A percentile compares a stretch with the other conserved stretches of the same genome.
phyloP scores from a whole-genome alignment of 331 rosid species.

The Arachis monticola region DNA sequence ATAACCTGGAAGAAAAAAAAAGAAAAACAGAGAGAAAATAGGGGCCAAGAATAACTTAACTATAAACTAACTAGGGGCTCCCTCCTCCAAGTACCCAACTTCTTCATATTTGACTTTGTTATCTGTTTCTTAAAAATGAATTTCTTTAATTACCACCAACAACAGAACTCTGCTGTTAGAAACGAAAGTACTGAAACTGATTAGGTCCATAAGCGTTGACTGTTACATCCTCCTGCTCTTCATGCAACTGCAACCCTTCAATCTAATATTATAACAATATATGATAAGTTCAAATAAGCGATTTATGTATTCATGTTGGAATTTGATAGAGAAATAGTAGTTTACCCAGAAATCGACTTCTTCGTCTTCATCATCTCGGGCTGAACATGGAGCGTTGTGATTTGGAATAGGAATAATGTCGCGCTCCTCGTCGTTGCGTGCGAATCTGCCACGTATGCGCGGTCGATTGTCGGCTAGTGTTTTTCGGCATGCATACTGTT shows the following conservation, averaged over 20 bases:
- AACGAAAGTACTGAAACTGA: slow-evolving; percentile 63
- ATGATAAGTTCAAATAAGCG: no score
- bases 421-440: slow-evolving; percentile 71
- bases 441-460: slow-evolving; percentile 92
- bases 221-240: slow-evolving; percentile 53
- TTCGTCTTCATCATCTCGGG: slow-evolving; percentile 65
- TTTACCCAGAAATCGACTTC: slow-evolving; percentile 80
- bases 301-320: neutral
- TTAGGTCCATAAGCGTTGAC: slow-evolving; percentile 40
- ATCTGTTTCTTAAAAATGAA: no score
- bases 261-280: slow-evolving; percentile 45
- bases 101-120: neutral
- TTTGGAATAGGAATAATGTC: slow-evolving; percentile 52
- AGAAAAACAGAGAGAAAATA: neutral
- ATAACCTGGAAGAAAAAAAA: slow-evolving; percentile 6
- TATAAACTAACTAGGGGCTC: slow-evolving; percentile 31
- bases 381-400: slow-evolving; percentile 64
- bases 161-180: slow-evolving; percentile 26
- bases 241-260: slow-evolving; percentile 57
- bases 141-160: no score
- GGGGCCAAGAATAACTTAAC: slow-evolving; percentile 25
- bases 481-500: slow-evolving; percentile 89
- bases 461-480: slow-evolving; percentile 92
- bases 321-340: neutral
- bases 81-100: slow-evolving; percentile 43